Percentiles rank a stretch among this genome's conserved stretches.
These are phyloP conservation scores for Byssothecium circinans DNA, from an alignment of 2,329 filamentous ascomycete species.

Conservation along the genomic window DNA sequence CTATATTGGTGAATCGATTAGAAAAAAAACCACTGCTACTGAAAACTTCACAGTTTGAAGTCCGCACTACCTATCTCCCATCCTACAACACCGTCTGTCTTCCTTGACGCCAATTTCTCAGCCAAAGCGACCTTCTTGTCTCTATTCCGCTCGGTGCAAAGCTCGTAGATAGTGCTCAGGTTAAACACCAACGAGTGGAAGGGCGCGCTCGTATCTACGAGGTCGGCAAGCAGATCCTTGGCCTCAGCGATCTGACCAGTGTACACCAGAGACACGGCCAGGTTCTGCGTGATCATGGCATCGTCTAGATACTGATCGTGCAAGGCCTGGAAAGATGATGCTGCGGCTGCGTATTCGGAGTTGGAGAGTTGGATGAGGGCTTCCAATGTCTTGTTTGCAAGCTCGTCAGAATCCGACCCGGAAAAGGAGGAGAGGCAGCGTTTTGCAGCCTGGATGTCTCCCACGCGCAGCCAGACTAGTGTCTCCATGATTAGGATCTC, in stretches of 20 bases:
- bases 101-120: conserved; percentile 66
- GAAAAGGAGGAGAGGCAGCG: conserved; percentile 50
- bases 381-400: conserved; percentile 52
- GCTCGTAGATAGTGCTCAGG: conserved; percentile 85
- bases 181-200: conserved; percentile 89
- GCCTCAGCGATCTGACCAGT: conserved; percentile 69
- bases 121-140: conserved; percentile 71
- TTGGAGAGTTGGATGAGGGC: conserved; percentile 80
- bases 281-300: conserved; percentile 77
- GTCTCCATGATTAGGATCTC: conserved; percentile 51
- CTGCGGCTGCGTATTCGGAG: conserved; percentile 67
- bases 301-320: conserved; percentile 53
- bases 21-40: background rate
- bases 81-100: conserved; percentile 56
- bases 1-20: background rate
- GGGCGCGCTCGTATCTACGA: conserved; percentile 59
- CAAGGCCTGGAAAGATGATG: conserved; percentile 61
- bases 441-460: conserved; percentile 71
- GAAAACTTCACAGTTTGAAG: conserved; percentile 66
- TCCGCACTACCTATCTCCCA: conserved; percentile 73
- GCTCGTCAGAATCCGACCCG: conserved; percentile 21
- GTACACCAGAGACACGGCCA: conserved; percentile 83
- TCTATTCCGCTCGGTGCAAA: conserved; percentile 77
- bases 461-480: conserved; percentile 76
- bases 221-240: conserved; percentile 64